phyloP scores from a whole-genome alignment of 306 rosid genomes.

The Prunus campanulata region DNA sequence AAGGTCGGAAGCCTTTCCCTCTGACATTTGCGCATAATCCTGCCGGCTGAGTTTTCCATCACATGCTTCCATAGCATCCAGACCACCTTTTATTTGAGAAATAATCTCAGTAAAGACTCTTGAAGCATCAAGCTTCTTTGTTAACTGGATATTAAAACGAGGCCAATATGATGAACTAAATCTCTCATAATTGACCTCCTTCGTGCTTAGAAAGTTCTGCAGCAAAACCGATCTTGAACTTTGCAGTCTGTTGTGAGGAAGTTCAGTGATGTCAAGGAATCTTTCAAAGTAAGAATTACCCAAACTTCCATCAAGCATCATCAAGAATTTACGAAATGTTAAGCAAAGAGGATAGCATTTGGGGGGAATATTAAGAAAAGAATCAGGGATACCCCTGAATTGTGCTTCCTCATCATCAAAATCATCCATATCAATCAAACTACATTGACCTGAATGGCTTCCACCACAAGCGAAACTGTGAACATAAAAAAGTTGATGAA shows the following conservation, averaged over 20 bases:
- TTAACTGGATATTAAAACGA: conserved; percentile 49
- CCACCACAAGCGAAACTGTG: conserved; percentile 44
- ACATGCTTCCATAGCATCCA: conserved; percentile 29
- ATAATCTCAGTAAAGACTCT: conserved; percentile 68
- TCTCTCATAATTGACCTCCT: conserved; percentile 63
- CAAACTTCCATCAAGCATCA: conserved; percentile 84
- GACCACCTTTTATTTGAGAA: conserved; percentile 67
- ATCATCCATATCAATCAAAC: conserved; percentile 33
- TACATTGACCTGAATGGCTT: conserved; percentile 2
- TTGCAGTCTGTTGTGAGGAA: not conserved
- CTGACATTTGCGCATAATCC: conserved; percentile 43
- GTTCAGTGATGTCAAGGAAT: conserved; percentile 31
- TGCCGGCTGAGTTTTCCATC: conserved; percentile 47
- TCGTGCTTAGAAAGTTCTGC: conserved; percentile 48
- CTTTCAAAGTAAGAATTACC: conserved; percentile 66
- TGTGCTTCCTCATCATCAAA: conserved; percentile 43
- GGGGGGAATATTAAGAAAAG: conserved; percentile 50
- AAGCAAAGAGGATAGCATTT: conserved; percentile 61
- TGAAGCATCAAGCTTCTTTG: conserved; percentile 57
- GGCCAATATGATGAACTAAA: conserved; percentile 72
- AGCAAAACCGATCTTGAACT: conserved; percentile 47
- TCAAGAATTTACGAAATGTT: conserved; percentile 67
- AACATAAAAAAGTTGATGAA: not conserved
- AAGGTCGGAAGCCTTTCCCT: conserved; percentile 43
- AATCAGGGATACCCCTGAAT: conserved; percentile 51